Evolutionary conservation across 441 rosid species (phyloP).

Genomic region (Bocquillonia castaneifolia): DNA sequence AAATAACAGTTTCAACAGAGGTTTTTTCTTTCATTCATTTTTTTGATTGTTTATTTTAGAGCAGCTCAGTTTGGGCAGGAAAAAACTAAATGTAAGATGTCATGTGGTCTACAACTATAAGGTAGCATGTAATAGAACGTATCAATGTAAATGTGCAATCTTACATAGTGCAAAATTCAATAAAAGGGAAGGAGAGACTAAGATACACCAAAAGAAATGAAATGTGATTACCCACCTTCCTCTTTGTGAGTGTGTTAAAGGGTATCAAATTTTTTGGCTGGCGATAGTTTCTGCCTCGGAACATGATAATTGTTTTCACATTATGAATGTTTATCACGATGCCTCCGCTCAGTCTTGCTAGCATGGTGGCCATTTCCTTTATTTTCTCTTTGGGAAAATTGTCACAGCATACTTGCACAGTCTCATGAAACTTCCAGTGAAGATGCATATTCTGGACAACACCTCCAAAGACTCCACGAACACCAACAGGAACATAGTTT

Average conservation of each 20-base stretch:
- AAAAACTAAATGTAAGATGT: too few species aligned
- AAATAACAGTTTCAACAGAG: neutral
- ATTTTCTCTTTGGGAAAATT: constrained; percentile 88
- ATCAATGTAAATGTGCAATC: neutral
- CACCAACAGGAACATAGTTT: constrained; percentile 95
- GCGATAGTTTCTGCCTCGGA: constrained; percentile 94
- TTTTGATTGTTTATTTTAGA: neutral
- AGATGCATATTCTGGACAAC: constrained; percentile 98
- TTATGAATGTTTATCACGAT: constrained; percentile 78
- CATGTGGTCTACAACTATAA: too few species aligned
- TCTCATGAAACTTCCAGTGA: constrained; percentile 99
- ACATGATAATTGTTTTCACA: constrained; percentile 93
- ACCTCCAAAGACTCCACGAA: constrained; percentile 98
- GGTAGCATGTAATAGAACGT: too few species aligned
- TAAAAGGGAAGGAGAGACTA: neutral
- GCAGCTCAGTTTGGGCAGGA: neutral
- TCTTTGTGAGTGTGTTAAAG: constrained; percentile 86
- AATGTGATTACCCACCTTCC: constrained; percentile 53
- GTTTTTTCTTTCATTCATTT: neutral
- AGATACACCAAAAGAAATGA: constrained; percentile 2
- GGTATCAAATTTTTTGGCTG: constrained; percentile 92
- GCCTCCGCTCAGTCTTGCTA: constrained; percentile 88
- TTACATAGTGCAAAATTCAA: neutral
- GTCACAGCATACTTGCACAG: constrained; percentile 94
- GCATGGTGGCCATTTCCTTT: constrained; percentile 90